Evolutionary conservation across 495 filamentous ascomycete species (phyloP).

Genomic region (Penicillium bialowiezense): DNA sequence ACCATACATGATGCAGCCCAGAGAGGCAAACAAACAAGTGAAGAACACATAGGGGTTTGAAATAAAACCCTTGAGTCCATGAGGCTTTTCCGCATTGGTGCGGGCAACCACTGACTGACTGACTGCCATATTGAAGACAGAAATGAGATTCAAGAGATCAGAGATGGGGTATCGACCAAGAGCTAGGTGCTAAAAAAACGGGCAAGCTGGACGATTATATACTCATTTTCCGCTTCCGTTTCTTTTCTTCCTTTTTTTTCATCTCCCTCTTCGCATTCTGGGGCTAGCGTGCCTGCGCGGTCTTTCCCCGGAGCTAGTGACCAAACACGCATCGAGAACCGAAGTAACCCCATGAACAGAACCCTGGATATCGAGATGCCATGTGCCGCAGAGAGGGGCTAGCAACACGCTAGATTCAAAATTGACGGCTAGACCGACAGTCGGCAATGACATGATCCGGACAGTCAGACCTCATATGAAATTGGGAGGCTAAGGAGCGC

Average conservation of each 20-base stretch:
- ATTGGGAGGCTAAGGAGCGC: conserved; percentile 13
- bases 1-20: conserved; percentile 60
- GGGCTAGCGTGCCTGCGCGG: conserved; percentile 5
- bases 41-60: conserved; percentile 37
- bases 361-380: conserved; percentile 5
- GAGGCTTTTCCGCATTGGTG: conserved; percentile 32
- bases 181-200: neutral
- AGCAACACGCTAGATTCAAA: conserved; percentile 12
- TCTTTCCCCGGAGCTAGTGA: conserved; percentile 3
- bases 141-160: neutral
- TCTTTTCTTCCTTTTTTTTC: conserved; percentile 2
- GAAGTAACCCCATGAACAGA: conserved; percentile 1
- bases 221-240: neutral
- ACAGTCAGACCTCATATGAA: conserved; percentile 5
- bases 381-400: conserved; percentile 3
- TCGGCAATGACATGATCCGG: conserved; percentile 16
- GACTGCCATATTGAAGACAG: conserved; percentile 17
- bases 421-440: conserved; percentile 6
- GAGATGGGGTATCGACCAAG: conserved; percentile 1
- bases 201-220: conserved; percentile 12
- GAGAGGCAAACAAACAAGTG: conserved; percentile 62
- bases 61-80: conserved; percentile 35
- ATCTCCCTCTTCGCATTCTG: neutral
- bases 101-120: conserved; percentile 37
- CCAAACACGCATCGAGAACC: neutral